Evolutionary conservation across 2,329 filamentous ascomycete species (phyloP), one percentile per base, ranked within the genome.

Genomic region (Fusarium sp.): DNA sequence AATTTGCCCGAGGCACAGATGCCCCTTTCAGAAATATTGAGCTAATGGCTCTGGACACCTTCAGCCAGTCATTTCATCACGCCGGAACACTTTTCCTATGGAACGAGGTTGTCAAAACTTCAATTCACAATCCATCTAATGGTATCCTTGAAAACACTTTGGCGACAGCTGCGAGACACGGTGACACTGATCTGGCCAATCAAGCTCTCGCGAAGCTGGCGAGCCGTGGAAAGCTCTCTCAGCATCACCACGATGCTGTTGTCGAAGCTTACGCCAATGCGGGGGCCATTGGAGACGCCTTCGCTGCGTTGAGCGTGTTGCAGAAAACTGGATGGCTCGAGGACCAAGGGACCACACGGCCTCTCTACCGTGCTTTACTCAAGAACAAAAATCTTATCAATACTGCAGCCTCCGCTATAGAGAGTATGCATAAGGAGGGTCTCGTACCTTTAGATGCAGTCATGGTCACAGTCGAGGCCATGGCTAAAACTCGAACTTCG

Each of bases 211-310:
- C 89, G 26, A 69, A 75, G 53, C 59, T 80, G 3, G 74, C 78
- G 6, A 63, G 57, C 34, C 72, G 75, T 18, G 76, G 86, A 2
- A 83, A 85, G 40, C 83, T 94, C 37, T 82, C 84, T 10, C 79
- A 85, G 8, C 84, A 91, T 65, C 93, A 97, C 76, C 97, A 96
- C 78, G 93, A 97, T 77, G 85, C 91, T 30, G 84, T 97, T 30
- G 82, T 94, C 8, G 89, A 92, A 59, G 86, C 91, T 6, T 93
- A 97, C 74, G 83, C 88, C 12, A 80, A 82, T 5, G 74, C 77
- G 5, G 83, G 84, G 3, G 88, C 96, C 67, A 74, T 95, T 9
- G 79, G 81, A 26, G 87, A 88, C 28, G 91, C 92, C 0, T 83
- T 97, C 36, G 86, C 87, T 40, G 84, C 92, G 2, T 82, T 97